phyloP scores from a whole-genome alignment of 1,284 basidiomycete species.

The Apiotrichum laibachii region DNA sequence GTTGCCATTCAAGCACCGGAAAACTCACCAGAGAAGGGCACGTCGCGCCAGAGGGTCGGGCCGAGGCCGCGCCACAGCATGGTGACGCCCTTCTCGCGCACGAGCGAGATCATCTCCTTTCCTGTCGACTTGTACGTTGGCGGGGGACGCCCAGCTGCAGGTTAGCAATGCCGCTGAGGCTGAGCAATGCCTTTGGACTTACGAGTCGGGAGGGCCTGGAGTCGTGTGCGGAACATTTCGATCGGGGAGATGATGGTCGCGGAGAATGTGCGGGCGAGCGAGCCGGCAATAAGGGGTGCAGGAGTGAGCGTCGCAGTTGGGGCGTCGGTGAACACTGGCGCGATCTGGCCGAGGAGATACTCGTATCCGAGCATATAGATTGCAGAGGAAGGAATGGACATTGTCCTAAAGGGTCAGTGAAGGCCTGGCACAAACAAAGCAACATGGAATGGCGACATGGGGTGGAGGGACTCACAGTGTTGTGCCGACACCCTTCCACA shows the following conservation, averaged over 20 bases:
- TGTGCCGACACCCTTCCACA: constrained; percentile 89
- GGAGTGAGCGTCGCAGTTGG: constrained; percentile 53
- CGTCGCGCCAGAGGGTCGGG: constrained; percentile 92
- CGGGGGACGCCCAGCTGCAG: constrained; percentile 58
- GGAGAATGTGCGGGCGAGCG: constrained; percentile 74
- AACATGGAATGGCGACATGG: neutral
- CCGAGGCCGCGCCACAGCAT: constrained; percentile 88
- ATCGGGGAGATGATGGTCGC: constrained; percentile 81
- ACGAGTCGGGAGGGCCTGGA: constrained; percentile 72
- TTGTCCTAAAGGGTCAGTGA: constrained; percentile 59
- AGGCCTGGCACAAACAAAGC: neutral
- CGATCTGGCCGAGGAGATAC: constrained; percentile 61
- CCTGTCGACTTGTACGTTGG: constrained; percentile 57
- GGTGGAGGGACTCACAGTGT: constrained; percentile 62
- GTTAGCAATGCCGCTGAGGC: neutral
- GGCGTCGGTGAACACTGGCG: constrained; percentile 35
- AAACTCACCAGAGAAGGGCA: constrained; percentile 79
- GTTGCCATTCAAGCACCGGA: constrained; percentile 18
- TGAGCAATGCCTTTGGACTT: constrained; percentile 10
- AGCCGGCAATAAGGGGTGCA: constrained; percentile 77
- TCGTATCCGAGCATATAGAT: constrained; percentile 97
- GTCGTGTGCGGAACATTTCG: constrained; percentile 88
- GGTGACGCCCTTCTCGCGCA: constrained; percentile 62
- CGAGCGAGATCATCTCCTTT: constrained; percentile 53
- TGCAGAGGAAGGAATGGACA: constrained; percentile 89